Percentiles rank a stretch among this genome's conserved stretches.
phyloP scores from a whole-genome alignment of 2,329 filamentous ascomycete genomes.

The Ploettnerulaceae sp. region DNA sequence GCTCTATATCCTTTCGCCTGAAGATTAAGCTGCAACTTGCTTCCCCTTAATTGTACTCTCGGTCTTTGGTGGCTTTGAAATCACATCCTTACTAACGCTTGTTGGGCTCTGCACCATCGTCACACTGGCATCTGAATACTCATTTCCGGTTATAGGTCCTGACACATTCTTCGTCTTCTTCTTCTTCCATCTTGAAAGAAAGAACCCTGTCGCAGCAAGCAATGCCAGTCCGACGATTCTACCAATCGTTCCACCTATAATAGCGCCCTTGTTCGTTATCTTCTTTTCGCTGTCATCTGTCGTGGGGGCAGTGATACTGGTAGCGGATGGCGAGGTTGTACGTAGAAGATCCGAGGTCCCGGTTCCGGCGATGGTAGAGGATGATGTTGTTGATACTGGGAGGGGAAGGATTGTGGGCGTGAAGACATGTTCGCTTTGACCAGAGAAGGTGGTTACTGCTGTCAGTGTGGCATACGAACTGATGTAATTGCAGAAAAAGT shows the following conservation, averaged over 20 bases:
- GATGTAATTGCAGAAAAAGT: constrained; percentile 23
- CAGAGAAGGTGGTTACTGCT: constrained; percentile 10
- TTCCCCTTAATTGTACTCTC: no score
- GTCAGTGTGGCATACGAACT: constrained; percentile 8
- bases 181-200: constrained; percentile 14
- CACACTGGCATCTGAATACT: no score
- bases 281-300: not conserved
- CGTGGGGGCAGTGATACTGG: no score
- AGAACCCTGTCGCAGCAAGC: constrained; percentile 2
- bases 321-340: not conserved
- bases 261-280: constrained; percentile 2
- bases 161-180: not conserved
- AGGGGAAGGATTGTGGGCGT: constrained; percentile 13
- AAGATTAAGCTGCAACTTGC: no score
- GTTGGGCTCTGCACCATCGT: no score
- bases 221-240: constrained; percentile 10
- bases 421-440: constrained; percentile 10
- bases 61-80: no score
- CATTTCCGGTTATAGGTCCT: not conserved
- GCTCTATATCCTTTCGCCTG: no score
- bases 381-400: not conserved
- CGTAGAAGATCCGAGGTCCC: not conserved
- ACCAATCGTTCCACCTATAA: constrained; percentile 19
- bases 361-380: not conserved
- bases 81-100: no score